Evolutionary conservation across 208 protist species (phyloP).

Genomic region (Crithidia acanthocephali): DNA sequence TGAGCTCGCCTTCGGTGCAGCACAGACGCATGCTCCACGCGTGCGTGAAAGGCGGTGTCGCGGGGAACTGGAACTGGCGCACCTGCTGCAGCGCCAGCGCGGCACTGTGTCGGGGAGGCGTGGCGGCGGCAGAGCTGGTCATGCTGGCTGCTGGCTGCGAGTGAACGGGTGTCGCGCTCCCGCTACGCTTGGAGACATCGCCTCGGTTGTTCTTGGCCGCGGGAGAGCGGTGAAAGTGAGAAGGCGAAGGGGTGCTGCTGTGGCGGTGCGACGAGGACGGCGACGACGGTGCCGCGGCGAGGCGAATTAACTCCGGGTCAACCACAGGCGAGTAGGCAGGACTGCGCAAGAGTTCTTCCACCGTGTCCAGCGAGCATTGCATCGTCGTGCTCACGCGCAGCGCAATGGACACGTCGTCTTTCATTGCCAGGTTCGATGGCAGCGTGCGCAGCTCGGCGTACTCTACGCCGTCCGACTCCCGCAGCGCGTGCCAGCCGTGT

Average conservation of each 20-base stretch:
- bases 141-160: background rate
- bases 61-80: slow-evolving; percentile 36
- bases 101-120: background rate
- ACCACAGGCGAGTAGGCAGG: slow-evolving; percentile 11
- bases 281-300: background rate
- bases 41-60: background rate
- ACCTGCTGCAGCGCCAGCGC: background rate
- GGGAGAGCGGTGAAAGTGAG: background rate
- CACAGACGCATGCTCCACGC: slow-evolving; percentile 31
- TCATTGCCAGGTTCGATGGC: slow-evolving; percentile 8
- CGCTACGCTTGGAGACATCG: background rate
- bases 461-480: slow-evolving; percentile 19
- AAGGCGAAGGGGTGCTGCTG: background rate
- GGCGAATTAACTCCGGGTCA: slow-evolving; percentile 27
- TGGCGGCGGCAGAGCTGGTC: background rate
- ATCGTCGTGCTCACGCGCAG: slow-evolving; percentile 37
- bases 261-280: background rate
- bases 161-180: background rate
- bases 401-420: slow-evolving; percentile 12
- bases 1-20: slow-evolving; percentile 18
- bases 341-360: slow-evolving; percentile 17
- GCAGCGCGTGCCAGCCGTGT: slow-evolving; percentile 22
- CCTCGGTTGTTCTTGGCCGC: background rate
- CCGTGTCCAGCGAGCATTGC: slow-evolving; percentile 18
- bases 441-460: slow-evolving; percentile 31